phyloP scores from a whole-genome alignment of 495 filamentous ascomycete species.

The Podospora pseudoanserina region DNA sequence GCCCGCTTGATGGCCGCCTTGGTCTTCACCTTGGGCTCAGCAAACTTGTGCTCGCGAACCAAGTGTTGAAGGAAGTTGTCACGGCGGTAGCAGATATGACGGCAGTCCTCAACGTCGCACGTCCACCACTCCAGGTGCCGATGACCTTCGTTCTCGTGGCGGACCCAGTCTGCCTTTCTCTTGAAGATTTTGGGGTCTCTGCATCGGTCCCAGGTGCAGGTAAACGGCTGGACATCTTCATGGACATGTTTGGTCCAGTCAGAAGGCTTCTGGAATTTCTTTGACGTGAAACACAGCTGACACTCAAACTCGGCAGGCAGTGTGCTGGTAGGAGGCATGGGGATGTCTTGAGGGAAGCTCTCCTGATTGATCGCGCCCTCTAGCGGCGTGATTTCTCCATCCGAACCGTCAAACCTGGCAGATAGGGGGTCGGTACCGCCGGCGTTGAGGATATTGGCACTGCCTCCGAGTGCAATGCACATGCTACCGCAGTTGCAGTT shows the following conservation, averaged over 20 bases:
- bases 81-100: constrained; percentile 81
- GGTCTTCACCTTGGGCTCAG: constrained; percentile 68
- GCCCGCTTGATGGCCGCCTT: constrained; percentile 55
- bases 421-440: constrained; percentile 40
- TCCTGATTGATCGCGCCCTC: constrained; percentile 65
- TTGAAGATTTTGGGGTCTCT: constrained; percentile 92
- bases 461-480: constrained; percentile 65
- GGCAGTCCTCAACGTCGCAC: constrained; percentile 76
- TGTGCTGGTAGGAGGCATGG: constrained; percentile 70
- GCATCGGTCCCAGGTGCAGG: constrained; percentile 85
- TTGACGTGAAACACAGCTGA: constrained; percentile 81
- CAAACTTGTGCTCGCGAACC: constrained; percentile 86
- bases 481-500: constrained; percentile 58
- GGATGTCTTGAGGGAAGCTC: constrained; percentile 75
- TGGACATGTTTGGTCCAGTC: constrained; percentile 99
- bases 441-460: constrained; percentile 39
- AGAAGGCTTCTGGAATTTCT: constrained; percentile 89
- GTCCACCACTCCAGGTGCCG: constrained; percentile 91
- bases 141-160: constrained; percentile 92
- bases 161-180: constrained; percentile 94
- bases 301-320: constrained; percentile 93
- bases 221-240: constrained; percentile 93
- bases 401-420: constrained; percentile 50
- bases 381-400: constrained; percentile 59
- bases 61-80: constrained; percentile 96